Evolutionary conservation across 768 basidiomycete genomes (phyloP).

Genomic region (Naganishia kalamii): DNA sequence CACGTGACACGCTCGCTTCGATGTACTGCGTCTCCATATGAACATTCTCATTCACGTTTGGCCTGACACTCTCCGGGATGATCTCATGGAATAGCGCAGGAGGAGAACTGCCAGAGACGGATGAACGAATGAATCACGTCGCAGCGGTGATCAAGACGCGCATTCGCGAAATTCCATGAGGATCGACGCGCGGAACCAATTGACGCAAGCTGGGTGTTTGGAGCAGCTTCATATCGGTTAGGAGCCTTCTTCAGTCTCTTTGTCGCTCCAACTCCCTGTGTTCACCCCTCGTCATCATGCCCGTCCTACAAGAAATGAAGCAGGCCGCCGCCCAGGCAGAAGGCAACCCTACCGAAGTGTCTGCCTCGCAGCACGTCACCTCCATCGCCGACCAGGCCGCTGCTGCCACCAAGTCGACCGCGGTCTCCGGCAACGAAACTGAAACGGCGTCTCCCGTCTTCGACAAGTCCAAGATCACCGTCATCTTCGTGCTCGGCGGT

Average conservation of each 20-base stretch:
- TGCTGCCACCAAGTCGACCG: slow-evolving; percentile 10
- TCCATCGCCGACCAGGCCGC: slow-evolving; percentile 9
- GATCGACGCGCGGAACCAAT: no score
- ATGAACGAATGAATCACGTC: no score
- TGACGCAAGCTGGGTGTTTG: no score
- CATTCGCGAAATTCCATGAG: no score
- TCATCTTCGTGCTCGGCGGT: slow-evolving; percentile 92
- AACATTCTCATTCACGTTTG: neutral
- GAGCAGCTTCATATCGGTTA: no score
- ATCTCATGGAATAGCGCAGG: no score
- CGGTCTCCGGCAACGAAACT: neutral
- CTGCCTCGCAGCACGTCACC: slow-evolving; percentile 3
- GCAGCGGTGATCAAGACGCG: no score
- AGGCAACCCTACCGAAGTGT: slow-evolving; percentile 8
- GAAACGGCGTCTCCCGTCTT: slow-evolving; percentile 54
- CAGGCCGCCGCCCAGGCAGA: neutral
- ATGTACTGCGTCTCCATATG: neutral
- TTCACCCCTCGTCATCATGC: neutral
- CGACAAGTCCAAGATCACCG: slow-evolving; percentile 66
- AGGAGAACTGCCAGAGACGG: no score
- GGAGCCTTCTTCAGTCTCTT: no score
- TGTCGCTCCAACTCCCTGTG: no score
- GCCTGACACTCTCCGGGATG: no score
- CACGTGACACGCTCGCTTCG: neutral
- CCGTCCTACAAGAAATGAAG: slow-evolving; percentile 9